Evolutionary conservation across 352 stramenopile species (phyloP), one percentile per base, ranked within the genome.

Genomic region (Hyaloperonospora brassicae): DNA sequence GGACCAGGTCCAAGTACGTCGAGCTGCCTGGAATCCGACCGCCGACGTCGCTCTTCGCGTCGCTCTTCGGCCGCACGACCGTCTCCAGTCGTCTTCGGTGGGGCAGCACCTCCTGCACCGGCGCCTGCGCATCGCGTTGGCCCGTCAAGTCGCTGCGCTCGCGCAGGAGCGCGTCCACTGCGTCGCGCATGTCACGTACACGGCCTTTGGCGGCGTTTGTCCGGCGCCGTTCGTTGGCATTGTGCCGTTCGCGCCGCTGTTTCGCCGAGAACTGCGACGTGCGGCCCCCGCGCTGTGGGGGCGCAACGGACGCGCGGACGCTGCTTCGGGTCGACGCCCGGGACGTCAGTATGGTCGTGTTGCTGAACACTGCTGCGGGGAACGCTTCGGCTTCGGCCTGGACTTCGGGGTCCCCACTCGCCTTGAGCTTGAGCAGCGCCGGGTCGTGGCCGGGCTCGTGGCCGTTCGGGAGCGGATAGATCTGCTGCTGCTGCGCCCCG

Each of bases 191-290:
- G 38, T 64, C 60, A n/a, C 60, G 56, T 0, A 76, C 51, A 14
- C 67, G 67, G 46, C 70, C 67, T 52, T 76, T 76, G 23, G 67
- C 63, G 2, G 67, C 67, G 43, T 76, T 76, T 23, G 67, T 76
- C 14, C 67, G 63, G 52, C 67, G 53, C 53, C 67, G 59, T 17
- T 76, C 67, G 31, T 76, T 76, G 56, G 67, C 67, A 57, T 76
- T 76, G 63, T 76, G 67, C 27, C 67, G 63, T 42, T 76, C 67
- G 3, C 67, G 67, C 27, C 67, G 67, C 54, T 76, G 67, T 51
- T 70, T 76, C 35, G 55, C 67, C 35, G 67, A 70, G 51, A 76
- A 76, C 41, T 76, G 67, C 38, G 67, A 72, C 44, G 60, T 57
- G 38, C 67, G 63, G 7, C 63, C 63, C 10, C 60, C 60, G 5